Percentiles rank a stretch among this genome's conserved stretches.
Evolutionary conservation across 2,329 filamentous ascomycete genomes (phyloP).

Genomic region (Botrytis paeoniae): DNA sequence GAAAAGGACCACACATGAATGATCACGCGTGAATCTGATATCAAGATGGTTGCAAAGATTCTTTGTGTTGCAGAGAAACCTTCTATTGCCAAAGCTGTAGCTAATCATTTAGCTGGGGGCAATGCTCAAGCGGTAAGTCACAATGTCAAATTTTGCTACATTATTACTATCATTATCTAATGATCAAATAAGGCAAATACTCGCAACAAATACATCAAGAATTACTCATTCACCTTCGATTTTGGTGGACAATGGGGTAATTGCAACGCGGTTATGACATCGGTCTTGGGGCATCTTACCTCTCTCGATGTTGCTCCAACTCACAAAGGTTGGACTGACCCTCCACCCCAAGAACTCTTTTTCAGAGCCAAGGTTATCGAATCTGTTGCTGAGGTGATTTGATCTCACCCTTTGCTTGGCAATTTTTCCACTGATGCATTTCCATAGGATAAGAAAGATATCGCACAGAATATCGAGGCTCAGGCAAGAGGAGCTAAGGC

Average conservation of each 20-base stretch:
- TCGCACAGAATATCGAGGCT: constrained; percentile 80
- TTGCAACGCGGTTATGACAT: constrained; percentile 89
- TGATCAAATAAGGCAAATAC: constrained; percentile 29
- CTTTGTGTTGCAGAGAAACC: constrained; percentile 85
- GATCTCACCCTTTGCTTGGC: neutral
- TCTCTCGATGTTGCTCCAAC: constrained; percentile 70
- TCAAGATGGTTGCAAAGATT: constrained; percentile 46
- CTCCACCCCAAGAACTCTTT: constrained; percentile 66
- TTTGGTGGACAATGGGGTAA: constrained; percentile 78
- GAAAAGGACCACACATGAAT: neutral
- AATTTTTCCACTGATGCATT: constrained; percentile 13
- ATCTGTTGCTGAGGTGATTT: constrained; percentile 61
- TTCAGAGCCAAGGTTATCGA: constrained; percentile 78
- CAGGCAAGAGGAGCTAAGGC: constrained; percentile 71
- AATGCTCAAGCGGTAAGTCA: constrained; percentile 62
- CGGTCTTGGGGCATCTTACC: constrained; percentile 84
- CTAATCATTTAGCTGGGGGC: constrained; percentile 82
- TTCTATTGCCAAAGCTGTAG: constrained; percentile 92
- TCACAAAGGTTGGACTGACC: constrained; percentile 73
- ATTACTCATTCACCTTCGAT: constrained; percentile 87
- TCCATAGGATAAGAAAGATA: constrained; percentile 70
- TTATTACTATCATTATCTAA: constrained; percentile 6
- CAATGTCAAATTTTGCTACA: neutral
- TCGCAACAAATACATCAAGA: constrained; percentile 72
- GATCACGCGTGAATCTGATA: neutral